A percentile compares a stretch with the other conserved stretches of the same genome.
These are phyloP conservation scores for Candida sp. DNA, from an alignment of 1,139 yeast species.

Conservation along the genomic window DNA sequence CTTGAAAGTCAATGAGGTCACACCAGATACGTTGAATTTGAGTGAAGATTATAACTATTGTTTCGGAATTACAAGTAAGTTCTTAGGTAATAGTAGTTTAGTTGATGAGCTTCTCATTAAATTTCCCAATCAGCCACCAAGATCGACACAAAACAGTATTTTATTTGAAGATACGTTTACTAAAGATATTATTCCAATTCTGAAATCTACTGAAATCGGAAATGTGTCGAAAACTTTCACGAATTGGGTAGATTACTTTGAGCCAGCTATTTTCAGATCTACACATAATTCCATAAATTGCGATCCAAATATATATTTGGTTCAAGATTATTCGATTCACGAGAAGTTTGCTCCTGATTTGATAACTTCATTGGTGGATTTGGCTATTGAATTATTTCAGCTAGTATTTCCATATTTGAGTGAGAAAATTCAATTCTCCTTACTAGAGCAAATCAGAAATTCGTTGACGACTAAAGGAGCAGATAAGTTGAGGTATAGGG, in stretches of 20 bases:
- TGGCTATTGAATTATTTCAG: conserved; percentile 75
- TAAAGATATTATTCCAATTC: conserved; percentile 1
- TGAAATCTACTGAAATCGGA: conserved; percentile 5
- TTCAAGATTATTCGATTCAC: conserved; percentile 22
- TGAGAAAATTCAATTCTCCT: conserved; percentile 80
- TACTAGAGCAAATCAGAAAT: conserved; percentile 73
- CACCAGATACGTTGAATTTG: conserved; percentile 18
- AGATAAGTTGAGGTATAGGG: conserved; percentile 37
- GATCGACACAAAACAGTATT: conserved; percentile 5
- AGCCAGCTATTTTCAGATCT: conserved; percentile 19
- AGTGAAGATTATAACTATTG: conserved; percentile 33
- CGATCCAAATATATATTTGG: conserved; percentile 31
- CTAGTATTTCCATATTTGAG: conserved; percentile 69
- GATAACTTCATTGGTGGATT: conserved; percentile 63
- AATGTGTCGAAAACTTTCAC: not conserved
- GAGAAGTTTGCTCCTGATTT: conserved; percentile 27
- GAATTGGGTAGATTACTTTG: conserved; percentile 35
- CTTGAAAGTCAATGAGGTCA: conserved; percentile 19
- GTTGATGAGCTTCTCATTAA: conserved; percentile 25
- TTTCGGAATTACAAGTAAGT: conserved; percentile 41
- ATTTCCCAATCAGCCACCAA: conserved; percentile 3
- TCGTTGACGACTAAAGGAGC: conserved; percentile 31
- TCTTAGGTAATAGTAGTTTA: conserved; percentile 14
- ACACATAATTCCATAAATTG: conserved; percentile 26
- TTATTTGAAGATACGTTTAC: conserved; percentile 15